These are phyloP conservation scores for Craterostigma plantagineum DNA, from an alignment of 257 asterid species.

Conservation along the genomic window DNA sequence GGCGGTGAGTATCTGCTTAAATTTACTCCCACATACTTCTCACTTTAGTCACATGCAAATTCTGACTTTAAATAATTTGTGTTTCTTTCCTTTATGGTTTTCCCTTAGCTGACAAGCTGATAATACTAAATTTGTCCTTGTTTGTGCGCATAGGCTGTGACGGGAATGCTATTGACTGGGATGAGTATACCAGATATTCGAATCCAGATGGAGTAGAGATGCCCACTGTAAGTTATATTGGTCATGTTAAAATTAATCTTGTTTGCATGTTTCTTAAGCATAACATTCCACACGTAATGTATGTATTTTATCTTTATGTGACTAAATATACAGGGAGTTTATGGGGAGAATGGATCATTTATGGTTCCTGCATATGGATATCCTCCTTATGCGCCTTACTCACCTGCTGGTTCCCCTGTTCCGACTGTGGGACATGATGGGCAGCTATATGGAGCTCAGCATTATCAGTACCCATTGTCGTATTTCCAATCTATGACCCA, in stretches of 20 bases:
- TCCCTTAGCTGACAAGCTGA: not conserved
- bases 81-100: not conserved
- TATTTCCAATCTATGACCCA: slow-evolving; percentile 42
- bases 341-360: slow-evolving; percentile 49
- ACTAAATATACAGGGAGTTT: slow-evolving; percentile 26
- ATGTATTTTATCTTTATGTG: too few species aligned
- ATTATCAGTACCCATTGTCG: slow-evolving; percentile 46
- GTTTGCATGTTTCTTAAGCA: not conserved
- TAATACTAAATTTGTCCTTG: not conserved
- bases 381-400: slow-evolving; percentile 43
- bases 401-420: slow-evolving; percentile 46
- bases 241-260: not conserved
- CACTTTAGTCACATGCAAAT: not conserved
- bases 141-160: slow-evolving; percentile 18
- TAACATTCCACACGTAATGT: not conserved
- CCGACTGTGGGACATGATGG: slow-evolving; percentile 58
- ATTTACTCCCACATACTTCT: not conserved
- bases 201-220: slow-evolving; percentile 39
- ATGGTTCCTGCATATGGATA: slow-evolving; percentile 49
- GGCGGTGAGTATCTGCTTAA: slow-evolving; percentile 7
- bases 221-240: slow-evolving; percentile 3
- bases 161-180: slow-evolving; percentile 32
- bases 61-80: not conserved
- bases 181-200: slow-evolving; percentile 33
- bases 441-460: slow-evolving; percentile 57